Percentiles rank a stretch among this genome's conserved stretches.
Evolutionary conservation across 1,284 basidiomycete genomes (phyloP).

Genomic region (Papiliotrema flavescens): DNA sequence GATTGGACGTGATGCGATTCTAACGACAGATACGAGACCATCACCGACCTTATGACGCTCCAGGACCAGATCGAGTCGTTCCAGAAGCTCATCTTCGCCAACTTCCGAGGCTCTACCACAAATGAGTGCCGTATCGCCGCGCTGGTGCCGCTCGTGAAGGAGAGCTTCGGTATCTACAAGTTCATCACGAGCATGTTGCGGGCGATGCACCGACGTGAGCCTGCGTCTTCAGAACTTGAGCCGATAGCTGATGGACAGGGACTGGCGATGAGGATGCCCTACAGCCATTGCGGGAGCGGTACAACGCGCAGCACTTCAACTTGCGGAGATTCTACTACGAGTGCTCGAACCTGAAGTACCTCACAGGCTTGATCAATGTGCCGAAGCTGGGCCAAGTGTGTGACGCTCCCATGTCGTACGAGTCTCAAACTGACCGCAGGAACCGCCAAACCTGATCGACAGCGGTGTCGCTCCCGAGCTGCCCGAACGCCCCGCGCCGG

Average conservation of each 20-base stretch:
- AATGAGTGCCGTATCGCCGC: constrained; percentile 94
- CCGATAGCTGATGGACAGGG: constrained; percentile 53
- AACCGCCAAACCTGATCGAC: constrained; percentile 88
- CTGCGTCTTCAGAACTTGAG: background rate
- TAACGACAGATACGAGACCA: constrained; percentile 80
- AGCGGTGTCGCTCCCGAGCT: constrained; percentile 78
- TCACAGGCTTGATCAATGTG: constrained; percentile 92
- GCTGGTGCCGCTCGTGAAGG: constrained; percentile 89
- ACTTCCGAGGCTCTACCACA: constrained; percentile 82
- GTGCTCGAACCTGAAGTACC: constrained; percentile 92
- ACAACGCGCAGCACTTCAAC: constrained; percentile 80
- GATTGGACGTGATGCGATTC: constrained; percentile 6
- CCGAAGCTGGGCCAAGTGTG: constrained; percentile 84
- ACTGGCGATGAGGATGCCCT: constrained; percentile 82
- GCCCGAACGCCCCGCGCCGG: constrained; percentile 74
- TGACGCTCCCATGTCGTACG: constrained; percentile 16
- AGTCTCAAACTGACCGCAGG: constrained; percentile 53
- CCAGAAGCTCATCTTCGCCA: constrained; percentile 90
- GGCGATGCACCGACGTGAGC: constrained; percentile 85
- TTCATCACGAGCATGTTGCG: constrained; percentile 97
- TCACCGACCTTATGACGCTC: constrained; percentile 88
- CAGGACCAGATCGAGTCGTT: constrained; percentile 98
- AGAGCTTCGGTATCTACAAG: constrained; percentile 94
- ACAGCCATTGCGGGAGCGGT: constrained; percentile 78
- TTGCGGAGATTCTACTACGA: constrained; percentile 96